Base-by-base conservation (phyloP, 805 yeast species). In the Metschnikowia gruessii region DNA sequence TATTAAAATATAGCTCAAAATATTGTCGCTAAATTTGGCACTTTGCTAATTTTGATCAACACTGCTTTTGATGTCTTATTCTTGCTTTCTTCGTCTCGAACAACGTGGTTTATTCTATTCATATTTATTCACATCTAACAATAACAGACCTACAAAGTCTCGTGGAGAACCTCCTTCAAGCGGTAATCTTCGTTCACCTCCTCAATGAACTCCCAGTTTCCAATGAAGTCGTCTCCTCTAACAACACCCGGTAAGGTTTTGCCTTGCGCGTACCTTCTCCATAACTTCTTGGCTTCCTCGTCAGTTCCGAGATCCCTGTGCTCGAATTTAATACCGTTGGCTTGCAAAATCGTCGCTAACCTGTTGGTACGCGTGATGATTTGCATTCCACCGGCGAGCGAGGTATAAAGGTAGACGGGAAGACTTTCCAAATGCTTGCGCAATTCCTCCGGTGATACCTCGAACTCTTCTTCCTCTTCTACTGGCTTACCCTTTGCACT, bases 271-370 rank as follows among this genome's bases (percentile, higher is more conserved):
- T 79, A 79, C 54, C 94, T 76, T 58, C 80, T 81, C 97, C 97
- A 90, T 22, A 88, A 77, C 56, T 81, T 78, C 63, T 89, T 82
- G 13, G 96, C 96, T 50, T 82, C 85, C 42, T 82, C 89, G 61
- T 90, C 95, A 0, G 96, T 88, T 5, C 96, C 96, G 43, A 89
- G 68, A 61, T 90, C 97, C 48, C 86, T 80, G 60, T 80, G 77
- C 26, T 79, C 76, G 61, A 81, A 87, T 48, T 79, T 73, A 42
- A 90, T 69, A 40, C 81, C 76, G 62, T 89, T 86, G 3, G 91
- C 95, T 33, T 80, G 76, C 43, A 90, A 72, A 44, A 90, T 87
- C 0, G 89, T 84, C 11, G 77, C 78, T 47, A 91, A 66, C 46
- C 95, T 72, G 58, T 85, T 87, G 13, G 96, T 89, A 56, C 91